Conservation (phyloP, 2,329 filamentous ascomycete species). For the Beauveria australis region DNA sequence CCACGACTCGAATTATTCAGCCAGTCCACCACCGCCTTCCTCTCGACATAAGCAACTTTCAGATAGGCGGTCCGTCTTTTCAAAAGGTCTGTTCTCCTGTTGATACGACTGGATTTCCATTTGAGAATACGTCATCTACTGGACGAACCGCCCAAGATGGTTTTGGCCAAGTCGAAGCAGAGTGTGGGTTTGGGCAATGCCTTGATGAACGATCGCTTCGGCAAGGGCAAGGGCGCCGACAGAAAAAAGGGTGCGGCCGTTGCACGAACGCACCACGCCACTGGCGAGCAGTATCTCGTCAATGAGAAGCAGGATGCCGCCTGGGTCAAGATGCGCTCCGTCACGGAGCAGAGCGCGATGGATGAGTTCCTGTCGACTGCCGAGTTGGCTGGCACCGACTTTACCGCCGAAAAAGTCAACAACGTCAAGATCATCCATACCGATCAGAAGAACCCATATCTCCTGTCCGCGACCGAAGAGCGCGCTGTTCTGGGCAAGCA, state of each 20-base stretch:
- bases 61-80: background rate
- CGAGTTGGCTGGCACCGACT: constrained; percentile 95
- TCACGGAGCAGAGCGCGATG: constrained; percentile 91
- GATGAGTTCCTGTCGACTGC: constrained; percentile 96
- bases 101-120: background rate
- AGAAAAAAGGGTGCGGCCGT: constrained; percentile 59
- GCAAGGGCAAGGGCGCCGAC: constrained; percentile 79
- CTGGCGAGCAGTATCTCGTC: constrained; percentile 85
- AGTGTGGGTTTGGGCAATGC: constrained; percentile 90
- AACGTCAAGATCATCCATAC: constrained; percentile 98
- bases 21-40: constrained; percentile 16
- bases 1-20: constrained; percentile 36
- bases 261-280: constrained; percentile 63
- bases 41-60: background rate
- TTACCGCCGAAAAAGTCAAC: constrained; percentile 97
- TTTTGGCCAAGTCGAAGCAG: constrained; percentile 84
- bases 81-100: background rate
- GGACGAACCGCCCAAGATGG: constrained; percentile 35
- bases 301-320: constrained; percentile 84
- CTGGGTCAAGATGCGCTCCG: constrained; percentile 99
- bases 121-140: constrained; percentile 10
- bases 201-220: constrained; percentile 98
- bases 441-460: constrained; percentile 90
- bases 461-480: constrained; percentile 81
- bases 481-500: constrained; percentile 71